phyloP scores from a whole-genome alignment of 441 rosid species.

The Francoa sonchifolia region DNA sequence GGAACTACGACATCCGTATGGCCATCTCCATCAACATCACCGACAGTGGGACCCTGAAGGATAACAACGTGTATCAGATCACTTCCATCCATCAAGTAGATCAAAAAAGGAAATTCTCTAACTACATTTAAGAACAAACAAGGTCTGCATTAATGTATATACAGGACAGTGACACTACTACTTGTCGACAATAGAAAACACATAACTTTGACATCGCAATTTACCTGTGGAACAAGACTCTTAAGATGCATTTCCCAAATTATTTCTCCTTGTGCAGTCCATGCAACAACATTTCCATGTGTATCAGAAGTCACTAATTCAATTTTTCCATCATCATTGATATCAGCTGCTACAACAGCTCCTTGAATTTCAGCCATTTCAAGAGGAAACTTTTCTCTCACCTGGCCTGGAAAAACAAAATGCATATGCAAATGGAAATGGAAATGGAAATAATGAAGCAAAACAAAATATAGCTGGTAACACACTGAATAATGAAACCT shows the following conservation, averaged over 20 bases:
- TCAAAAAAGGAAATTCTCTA: no score
- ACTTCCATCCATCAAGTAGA: conserved; percentile 8
- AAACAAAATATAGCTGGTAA: no score
- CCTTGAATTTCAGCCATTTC: conserved; percentile 99
- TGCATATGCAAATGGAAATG: not conserved
- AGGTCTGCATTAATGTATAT: not conserved
- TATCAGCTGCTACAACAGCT: conserved; percentile 90
- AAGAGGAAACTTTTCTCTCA: conserved; percentile 83
- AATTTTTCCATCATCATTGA: conserved; percentile 97
- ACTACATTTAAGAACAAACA: no score
- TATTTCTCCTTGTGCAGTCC: conserved; percentile 86
- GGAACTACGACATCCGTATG: conserved; percentile 91
- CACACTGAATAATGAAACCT: no score
- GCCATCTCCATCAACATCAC: conserved; percentile 98
- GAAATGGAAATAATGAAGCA: no score
- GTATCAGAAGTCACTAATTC: conserved; percentile 92
- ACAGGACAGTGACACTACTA: not conserved
- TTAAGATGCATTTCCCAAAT: conserved; percentile 88
- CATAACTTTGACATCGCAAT: no score
- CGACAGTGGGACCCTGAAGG: conserved; percentile 74
- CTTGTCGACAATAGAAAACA: no score
- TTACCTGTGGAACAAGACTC: conserved; percentile 92
- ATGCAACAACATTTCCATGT: conserved; percentile 97
- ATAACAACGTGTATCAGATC: conserved; percentile 14
- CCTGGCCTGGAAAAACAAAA: conserved; percentile 37